Base-by-base conservation (phyloP, 163 green algal species). In the Scenedesmus sp. region DNA sequence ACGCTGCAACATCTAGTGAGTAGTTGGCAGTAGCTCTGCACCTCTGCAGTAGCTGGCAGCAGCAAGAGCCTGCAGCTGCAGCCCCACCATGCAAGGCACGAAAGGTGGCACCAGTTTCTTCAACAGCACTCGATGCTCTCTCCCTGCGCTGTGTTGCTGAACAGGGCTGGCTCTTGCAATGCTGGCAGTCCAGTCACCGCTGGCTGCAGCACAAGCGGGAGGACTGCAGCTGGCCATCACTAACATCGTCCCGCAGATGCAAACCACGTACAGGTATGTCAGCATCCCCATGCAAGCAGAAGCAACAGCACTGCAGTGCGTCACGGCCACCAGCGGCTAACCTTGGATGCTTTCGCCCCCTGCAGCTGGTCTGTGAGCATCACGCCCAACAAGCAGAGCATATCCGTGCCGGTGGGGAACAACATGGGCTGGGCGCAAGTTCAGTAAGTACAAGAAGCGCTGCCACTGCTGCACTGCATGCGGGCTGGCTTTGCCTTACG, bases 351-450 rank as follows among this genome's bases (percentile, higher is more conserved):
- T 6, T 3, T 13, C 6, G 46, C 70, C 46, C 23, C 70, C 70
- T 79, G 70, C 70, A 82, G 34, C 4, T 89, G 84, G 84, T 34
- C 26, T 18, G 84, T 89, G n/a, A 81, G 59, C 5, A 79, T 81
- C 62, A 82, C 60, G 15, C 57, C 67, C n/a, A 23, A 89, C 62
- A 89, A 89, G 26, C n/a, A n/a, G 12, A 46, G 13, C 12, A 64
- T 89, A 81, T 82, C 84, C 8, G 60, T 81, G 12, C 26, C 60
- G 62, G 84, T 89, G 10, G 84, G 84, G 10, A n/a, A 55, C 4
- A 81, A 89, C 84, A 60, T 18, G 20, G 84, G 84, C 34, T 89
- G 70, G 70, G 70, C 70, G 6, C 70, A 79, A 79, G 70, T 79
- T 52, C 20, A 79, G 70, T 79, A 23, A 79, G 70, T 79, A 79